Conservation (phyloP, 1,284 basidiomycete species). For the Baeospora myosura region DNA sequence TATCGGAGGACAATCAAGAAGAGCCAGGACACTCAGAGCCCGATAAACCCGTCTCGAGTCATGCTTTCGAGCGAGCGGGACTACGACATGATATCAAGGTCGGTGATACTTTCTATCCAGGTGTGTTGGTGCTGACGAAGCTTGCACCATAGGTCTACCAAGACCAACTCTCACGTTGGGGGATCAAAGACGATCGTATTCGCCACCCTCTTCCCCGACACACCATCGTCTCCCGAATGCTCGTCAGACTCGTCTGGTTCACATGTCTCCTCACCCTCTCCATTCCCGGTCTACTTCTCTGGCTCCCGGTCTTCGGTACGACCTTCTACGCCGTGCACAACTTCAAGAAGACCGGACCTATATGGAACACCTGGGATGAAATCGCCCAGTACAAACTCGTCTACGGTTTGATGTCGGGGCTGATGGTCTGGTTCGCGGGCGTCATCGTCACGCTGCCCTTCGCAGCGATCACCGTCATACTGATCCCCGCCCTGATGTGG, state of each 20-base stretch:
- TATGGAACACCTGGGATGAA: conserved; percentile 79
- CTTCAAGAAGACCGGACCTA: conserved; percentile 70
- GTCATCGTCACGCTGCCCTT: conserved; percentile 56
- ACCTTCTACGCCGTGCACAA: conserved; percentile 59
- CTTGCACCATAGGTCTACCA: conserved; percentile 54
- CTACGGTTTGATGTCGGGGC: conserved; percentile 67
- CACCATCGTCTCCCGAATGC: conserved; percentile 54
- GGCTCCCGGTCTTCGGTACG: conserved; percentile 69
- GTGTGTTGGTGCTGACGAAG: background rate
- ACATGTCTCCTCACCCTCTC: conserved; percentile 63
- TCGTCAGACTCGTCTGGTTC: conserved; percentile 58
- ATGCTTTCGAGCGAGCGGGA: conserved; percentile 27
- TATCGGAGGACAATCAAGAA: conserved; percentile 20
- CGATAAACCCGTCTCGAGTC: conserved; percentile 16
- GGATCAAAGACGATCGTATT: conserved; percentile 78
- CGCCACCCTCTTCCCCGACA: conserved; percentile 52
- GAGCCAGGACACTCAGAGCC: conserved; percentile 13
- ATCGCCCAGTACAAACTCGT: conserved; percentile 85
- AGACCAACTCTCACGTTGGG: conserved; percentile 53
- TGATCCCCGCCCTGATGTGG: conserved; percentile 77
- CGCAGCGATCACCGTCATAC: conserved; percentile 43
- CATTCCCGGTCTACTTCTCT: conserved; percentile 73
- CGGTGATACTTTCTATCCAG: conserved; percentile 8
- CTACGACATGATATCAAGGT: conserved; percentile 62
- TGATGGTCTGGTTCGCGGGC: conserved; percentile 53